Evolutionary conservation across 495 filamentous ascomycete species (phyloP), one percentile per base, ranked within the genome.

Genomic region (Opeltia flavorubescens): DNA sequence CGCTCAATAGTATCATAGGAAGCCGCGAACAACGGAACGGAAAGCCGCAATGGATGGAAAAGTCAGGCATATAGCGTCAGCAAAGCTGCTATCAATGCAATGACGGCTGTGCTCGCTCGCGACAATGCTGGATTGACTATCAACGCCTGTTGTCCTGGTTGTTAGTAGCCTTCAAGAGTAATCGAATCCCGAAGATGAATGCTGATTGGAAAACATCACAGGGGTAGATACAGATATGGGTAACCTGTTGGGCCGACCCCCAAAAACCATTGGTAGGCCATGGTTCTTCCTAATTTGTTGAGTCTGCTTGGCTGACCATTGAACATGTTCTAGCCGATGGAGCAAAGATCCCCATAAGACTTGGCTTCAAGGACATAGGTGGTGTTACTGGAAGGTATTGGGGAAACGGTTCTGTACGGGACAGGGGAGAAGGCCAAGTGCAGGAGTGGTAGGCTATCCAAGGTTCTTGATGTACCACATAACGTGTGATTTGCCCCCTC

Each of bases 71-170:
- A 64, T 49, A 43, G 31, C 38, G 48, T 61, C 29, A 62, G 57
- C 50, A 64, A 64, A 51, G 60, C 58, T 11, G 50, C 50, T 23
- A 43, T 61, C 23, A 64, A 65, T 39, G 43, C 53, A 27, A 46
- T 52, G 39, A 63, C 61, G 2, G 48, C 41, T 13, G 44, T 56
- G 30, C 43, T 62, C 13, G 59, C 57, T 9, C 50, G 55, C 11
- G 44, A 63, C 3, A 54, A 56, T 26, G 48, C 51, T 2, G 43
- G 46, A 24, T 15, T 63, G 24, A 36, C 48, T 3, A 50, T 62
- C 25, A 62, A 63, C 43, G 46, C 48, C n/a, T 62, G 62, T 36
- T 65, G 61, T 55, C 61, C 59, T 24, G 61, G 61, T n/a, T 65
- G 62, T 59, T 51, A 62, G 11, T 30, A 47, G 5, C 59, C 55